Percentiles rank a stretch among this genome's conserved stretches.
Evolutionary conservation across 2,329 filamentous ascomycete species (phyloP).

Genomic region (Cadophora gregata): DNA sequence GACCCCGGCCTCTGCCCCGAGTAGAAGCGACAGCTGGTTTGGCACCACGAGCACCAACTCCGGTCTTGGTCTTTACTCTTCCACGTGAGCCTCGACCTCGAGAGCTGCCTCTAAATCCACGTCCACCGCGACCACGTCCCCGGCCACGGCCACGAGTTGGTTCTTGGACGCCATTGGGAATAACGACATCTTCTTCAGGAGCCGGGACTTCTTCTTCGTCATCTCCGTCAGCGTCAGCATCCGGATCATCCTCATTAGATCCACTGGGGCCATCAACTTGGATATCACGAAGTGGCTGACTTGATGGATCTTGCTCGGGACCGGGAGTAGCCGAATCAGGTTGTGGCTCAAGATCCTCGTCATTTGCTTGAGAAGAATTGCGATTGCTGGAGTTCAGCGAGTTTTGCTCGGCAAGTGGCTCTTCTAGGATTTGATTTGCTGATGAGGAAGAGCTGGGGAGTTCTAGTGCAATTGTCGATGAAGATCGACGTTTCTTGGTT

Average conservation of each 20-base stretch:
- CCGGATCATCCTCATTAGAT: slow-evolving; percentile 18
- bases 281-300: slow-evolving; percentile 22
- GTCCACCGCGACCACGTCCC: slow-evolving; percentile 35
- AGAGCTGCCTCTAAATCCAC: slow-evolving; percentile 25
- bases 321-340: slow-evolving; percentile 15
- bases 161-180: slow-evolving; percentile 14
- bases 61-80: slow-evolving; percentile 18
- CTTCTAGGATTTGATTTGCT: slow-evolving; percentile 9
- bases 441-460: slow-evolving; percentile 14
- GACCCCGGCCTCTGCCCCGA: slow-evolving; percentile 30
- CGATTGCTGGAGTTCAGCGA: background rate
- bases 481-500: slow-evolving; percentile 33
- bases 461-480: slow-evolving; percentile 18
- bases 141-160: slow-evolving; percentile 34
- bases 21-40: slow-evolving; percentile 12
- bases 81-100: slow-evolving; percentile 33
- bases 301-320: slow-evolving; percentile 17
- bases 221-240: slow-evolving; percentile 9
- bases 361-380: slow-evolving; percentile 9
- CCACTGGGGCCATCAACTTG: slow-evolving; percentile 26
- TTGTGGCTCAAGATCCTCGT: slow-evolving; percentile 3
- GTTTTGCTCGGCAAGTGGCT: background rate
- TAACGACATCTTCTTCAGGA: slow-evolving; percentile 12
- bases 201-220: background rate
- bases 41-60: slow-evolving; percentile 22